These are phyloP conservation scores for Chamaecyparis obtusa DNA, from an alignment of 75 land plant genomes.

Conservation along the genomic window DNA sequence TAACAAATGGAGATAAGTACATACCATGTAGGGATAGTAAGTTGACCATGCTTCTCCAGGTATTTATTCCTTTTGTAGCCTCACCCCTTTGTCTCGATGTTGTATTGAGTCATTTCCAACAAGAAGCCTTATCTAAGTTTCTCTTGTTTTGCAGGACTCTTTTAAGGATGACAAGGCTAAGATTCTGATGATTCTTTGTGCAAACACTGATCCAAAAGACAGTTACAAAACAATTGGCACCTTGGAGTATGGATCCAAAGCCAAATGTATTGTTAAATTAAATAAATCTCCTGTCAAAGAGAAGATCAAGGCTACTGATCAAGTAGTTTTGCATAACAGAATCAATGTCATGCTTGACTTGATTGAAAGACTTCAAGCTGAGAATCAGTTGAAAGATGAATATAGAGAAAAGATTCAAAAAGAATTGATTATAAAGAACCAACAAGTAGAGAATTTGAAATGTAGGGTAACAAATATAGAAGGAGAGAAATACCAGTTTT, in stretches of 20 bases:
- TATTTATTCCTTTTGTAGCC: not conserved
- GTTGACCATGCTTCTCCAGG: slow-evolving; percentile 55
- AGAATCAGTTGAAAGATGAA: slow-evolving; percentile 25
- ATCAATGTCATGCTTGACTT: slow-evolving; percentile 27
- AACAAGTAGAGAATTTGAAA: slow-evolving; percentile 21
- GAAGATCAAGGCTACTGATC: not conserved
- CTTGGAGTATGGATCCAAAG: slow-evolving; percentile 47
- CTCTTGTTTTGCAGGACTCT: slow-evolving; percentile 34
- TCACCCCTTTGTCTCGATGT: not conserved
- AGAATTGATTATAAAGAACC: slow-evolving; percentile 22
- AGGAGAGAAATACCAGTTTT: slow-evolving; percentile 16
- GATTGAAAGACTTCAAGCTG: slow-evolving; percentile 30
- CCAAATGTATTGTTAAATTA: slow-evolving; percentile 42
- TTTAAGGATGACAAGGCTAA: slow-evolving; percentile 43
- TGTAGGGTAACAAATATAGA: slow-evolving; percentile 10
- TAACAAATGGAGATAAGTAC: slow-evolving; percentile 43
- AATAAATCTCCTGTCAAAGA: slow-evolving; percentile 38
- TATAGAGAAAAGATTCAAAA: slow-evolving; percentile 19
- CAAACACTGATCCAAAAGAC: slow-evolving; percentile 43
- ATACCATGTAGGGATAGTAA: slow-evolving; percentile 53
- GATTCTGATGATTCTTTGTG: slow-evolving; percentile 52
- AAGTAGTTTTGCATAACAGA: slow-evolving; percentile 32
- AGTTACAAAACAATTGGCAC: slow-evolving; percentile 43
- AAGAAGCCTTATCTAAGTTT: not conserved
- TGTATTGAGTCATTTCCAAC: not conserved